Conservation (phyloP, 164 flowering plant species). For the Annona cherimola region DNA sequence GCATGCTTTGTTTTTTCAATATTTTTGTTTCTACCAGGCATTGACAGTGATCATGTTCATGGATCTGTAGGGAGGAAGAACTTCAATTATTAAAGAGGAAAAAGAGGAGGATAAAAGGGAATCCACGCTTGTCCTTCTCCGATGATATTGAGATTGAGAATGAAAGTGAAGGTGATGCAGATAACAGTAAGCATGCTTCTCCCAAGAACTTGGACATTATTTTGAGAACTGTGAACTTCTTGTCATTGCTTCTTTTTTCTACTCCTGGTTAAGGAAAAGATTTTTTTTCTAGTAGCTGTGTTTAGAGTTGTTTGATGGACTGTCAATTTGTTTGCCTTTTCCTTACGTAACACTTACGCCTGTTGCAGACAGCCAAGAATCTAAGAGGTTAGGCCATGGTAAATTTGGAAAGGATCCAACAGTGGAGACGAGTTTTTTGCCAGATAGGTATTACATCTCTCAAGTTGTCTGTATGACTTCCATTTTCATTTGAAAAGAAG, state of each 20-base stretch:
- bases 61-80: conserved; percentile 64
- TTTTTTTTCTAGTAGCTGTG: neutral
- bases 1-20: neutral
- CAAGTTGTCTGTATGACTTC: conserved; percentile 8
- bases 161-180: conserved; percentile 68
- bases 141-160: conserved; percentile 79
- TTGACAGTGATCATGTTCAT: neutral
- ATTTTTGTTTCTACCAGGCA: neutral
- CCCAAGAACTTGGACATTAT: conserved; percentile 6
- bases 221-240: neutral
- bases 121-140: conserved; percentile 66
- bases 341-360: neutral
- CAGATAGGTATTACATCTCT: conserved; percentile 70
- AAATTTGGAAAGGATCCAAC: conserved; percentile 94
- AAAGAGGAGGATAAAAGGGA: conserved; percentile 76
- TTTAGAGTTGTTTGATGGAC: neutral
- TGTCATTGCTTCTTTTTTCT: neutral
- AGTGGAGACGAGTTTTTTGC: conserved; percentile 93
- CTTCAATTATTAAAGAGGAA: conserved; percentile 78
- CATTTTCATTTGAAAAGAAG: neutral
- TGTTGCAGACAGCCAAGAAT: conserved; percentile 39
- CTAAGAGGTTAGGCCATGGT: conserved; percentile 33
- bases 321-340: neutral
- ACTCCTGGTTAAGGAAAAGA: neutral
- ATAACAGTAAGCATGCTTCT: conserved; percentile 34